Conservation (phyloP, 1,139 yeast species). For the Yamadazyma membranifaciens region DNA sequence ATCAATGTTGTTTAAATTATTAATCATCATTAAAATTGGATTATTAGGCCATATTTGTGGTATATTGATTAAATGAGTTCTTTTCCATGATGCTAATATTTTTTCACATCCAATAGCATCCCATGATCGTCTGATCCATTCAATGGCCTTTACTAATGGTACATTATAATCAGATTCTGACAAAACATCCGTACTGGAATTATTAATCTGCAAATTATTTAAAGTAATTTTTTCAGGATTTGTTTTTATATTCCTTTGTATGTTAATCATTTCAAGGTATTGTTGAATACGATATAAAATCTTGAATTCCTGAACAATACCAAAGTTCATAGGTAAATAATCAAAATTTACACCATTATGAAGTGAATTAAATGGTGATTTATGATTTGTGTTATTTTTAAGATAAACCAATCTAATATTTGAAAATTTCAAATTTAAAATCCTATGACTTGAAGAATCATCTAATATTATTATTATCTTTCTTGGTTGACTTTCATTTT, state of each 20-base stretch:
- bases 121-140: conserved; percentile 60
- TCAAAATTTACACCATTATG: conserved; percentile 41
- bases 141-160: conserved; percentile 55
- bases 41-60: conserved; percentile 24
- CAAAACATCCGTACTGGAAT: conserved; percentile 23
- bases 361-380: conserved; percentile 36
- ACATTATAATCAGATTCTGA: conserved; percentile 43
- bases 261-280: conserved; percentile 49
- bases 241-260: conserved; percentile 23
- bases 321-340: conserved; percentile 64
- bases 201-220: conserved; percentile 11
- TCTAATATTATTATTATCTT: conserved; percentile 57
- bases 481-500: conserved; percentile 27
- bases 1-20: conserved; percentile 16
- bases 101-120: conserved; percentile 44
- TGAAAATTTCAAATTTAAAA: conserved; percentile 53
- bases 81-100: conserved; percentile 54
- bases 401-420: conserved; percentile 48
- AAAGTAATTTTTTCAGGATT: conserved; percentile 6
- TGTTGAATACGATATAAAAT: conserved; percentile 59
- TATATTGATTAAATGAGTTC: conserved; percentile 27
- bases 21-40: conserved; percentile 2
- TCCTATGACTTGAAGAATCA: conserved; percentile 64
- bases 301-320: conserved; percentile 62
- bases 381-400: conserved; percentile 41